Evolutionary conservation across 2,329 filamentous ascomycete species (phyloP), one percentile per base, ranked within the genome.

Genomic region (Tympanopsis confertula): DNA sequence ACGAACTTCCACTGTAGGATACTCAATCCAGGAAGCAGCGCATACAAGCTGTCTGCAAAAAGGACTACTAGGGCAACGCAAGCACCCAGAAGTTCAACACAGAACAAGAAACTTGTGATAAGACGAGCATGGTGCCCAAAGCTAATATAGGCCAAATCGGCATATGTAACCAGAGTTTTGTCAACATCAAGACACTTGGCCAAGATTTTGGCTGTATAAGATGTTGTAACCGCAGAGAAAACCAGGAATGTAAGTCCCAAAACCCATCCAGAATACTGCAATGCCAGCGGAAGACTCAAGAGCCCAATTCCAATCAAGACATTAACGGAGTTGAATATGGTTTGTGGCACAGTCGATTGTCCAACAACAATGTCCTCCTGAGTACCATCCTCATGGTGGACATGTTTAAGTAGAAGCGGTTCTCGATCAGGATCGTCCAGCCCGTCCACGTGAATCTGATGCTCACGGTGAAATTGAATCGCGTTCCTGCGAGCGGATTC

Each of bases 281-380:
- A 54, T 4, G 69, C 74, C 15, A 80, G 57, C 3, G 75, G 75
- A 26, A 80, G 55, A 41, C 71, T 74, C 38, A 80, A 58, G 19
- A 80, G 55, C 2, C 75, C 75, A n/a, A 80, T 67, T 7, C 75
- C 75, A 40, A 80, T 71, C 41, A 80, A 52, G 5, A 78, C 72
- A 46, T 80, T 80, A 44, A 77, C 71, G 2, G 71, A 76, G 50
- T 80, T 80, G 64, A 79, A 78, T 42, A 79, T 63, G 14, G 75
- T 80, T 53, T 79, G 75, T 1, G 72, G 72, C 4, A 79, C 58
- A 2, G 75, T 80, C 1, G 73, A 78, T 51, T 74, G 72, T 30
- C 75, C 75, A 20, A 79, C 65, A 3, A 78, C 65, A 13, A 78
- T 61, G 46, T 71, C 73, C 47, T 76, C 66, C 36, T 71, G 58